Percentiles rank a stretch among this genome's conserved stretches.
phyloP scores from a whole-genome alignment of 2,329 filamentous ascomycete species.

The Curvularia hawaiiensis region DNA sequence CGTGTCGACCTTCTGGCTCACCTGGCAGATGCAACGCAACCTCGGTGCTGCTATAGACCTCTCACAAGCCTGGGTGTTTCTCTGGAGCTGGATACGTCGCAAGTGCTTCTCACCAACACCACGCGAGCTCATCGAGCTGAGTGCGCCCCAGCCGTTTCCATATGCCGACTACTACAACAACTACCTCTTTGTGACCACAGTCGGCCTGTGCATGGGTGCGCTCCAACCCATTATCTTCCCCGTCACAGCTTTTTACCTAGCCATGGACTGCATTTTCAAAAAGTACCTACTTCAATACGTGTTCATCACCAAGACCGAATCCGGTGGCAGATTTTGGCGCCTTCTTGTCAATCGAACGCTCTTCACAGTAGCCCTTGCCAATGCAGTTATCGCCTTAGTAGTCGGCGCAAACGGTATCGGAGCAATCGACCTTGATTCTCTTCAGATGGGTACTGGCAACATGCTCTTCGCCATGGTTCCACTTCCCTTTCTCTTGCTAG shows the following conservation, averaged over 20 bases:
- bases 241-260: slow-evolving; percentile 86
- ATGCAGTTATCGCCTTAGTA: slow-evolving; percentile 77
- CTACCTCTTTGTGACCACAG: slow-evolving; percentile 89
- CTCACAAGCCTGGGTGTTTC: slow-evolving; percentile 80
- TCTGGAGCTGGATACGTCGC: slow-evolving; percentile 79
- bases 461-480: slow-evolving; percentile 75
- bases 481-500: slow-evolving; percentile 75
- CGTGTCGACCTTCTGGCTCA: slow-evolving; percentile 87
- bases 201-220: slow-evolving; percentile 80
- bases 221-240: slow-evolving; percentile 88
- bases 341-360: slow-evolving; percentile 90
- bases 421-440: slow-evolving; percentile 47
- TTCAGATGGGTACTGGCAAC: slow-evolving; percentile 25
- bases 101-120: slow-evolving; percentile 86
- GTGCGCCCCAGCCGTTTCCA: slow-evolving; percentile 88
- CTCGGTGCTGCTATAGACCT: slow-evolving; percentile 82
- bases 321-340: slow-evolving; percentile 89
- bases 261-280: slow-evolving; percentile 84
- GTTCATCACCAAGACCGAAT: slow-evolving; percentile 95
- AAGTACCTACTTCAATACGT: slow-evolving; percentile 87
- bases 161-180: slow-evolving; percentile 98
- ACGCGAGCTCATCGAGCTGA: slow-evolving; percentile 87
- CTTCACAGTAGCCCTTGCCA: slow-evolving; percentile 77
- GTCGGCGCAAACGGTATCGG: slow-evolving; percentile 69
- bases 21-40: slow-evolving; percentile 90